These are phyloP conservation scores for Salinomyces thailandicus DNA, from an alignment of 2,329 filamentous ascomycete species.

Conservation along the genomic window DNA sequence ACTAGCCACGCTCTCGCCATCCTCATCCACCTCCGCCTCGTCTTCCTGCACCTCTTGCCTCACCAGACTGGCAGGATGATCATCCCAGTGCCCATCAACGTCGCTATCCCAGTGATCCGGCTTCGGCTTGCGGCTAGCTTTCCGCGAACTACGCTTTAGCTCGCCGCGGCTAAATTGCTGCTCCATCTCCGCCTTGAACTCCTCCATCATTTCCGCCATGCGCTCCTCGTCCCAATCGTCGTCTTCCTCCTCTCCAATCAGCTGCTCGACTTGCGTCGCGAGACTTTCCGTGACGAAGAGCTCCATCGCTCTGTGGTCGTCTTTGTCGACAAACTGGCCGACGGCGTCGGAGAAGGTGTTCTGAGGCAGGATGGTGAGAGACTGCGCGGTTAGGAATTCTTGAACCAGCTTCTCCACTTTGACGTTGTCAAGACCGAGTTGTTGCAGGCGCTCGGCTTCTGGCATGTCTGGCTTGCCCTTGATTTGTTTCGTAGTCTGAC, in stretches of 20 bases:
- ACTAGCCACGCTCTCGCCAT: slow-evolving; percentile 21
- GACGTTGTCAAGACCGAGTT: slow-evolving; percentile 57
- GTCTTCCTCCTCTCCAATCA: slow-evolving; percentile 46
- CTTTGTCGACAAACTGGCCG: slow-evolving; percentile 84
- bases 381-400: slow-evolving; percentile 78
- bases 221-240: slow-evolving; percentile 52
- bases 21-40: slow-evolving; percentile 38
- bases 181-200: slow-evolving; percentile 53
- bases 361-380: slow-evolving; percentile 83
- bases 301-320: slow-evolving; percentile 81
- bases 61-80: slow-evolving; percentile 58
- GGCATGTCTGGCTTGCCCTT: slow-evolving; percentile 49
- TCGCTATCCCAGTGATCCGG: slow-evolving; percentile 84
- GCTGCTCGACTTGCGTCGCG: slow-evolving; percentile 33
- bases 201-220: slow-evolving; percentile 51
- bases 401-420: slow-evolving; percentile 82
- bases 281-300: slow-evolving; percentile 37
- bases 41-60: slow-evolving; percentile 33
- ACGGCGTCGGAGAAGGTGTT: slow-evolving; percentile 90
- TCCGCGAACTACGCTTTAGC: slow-evolving; percentile 43
- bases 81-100: slow-evolving; percentile 74
- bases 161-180: slow-evolving; percentile 58
- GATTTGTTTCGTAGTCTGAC: slow-evolving; percentile 43
- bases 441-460: slow-evolving; percentile 52
- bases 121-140: slow-evolving; percentile 46